Evolutionary conservation across 2,329 filamentous ascomycete species (phyloP), one percentile per base, ranked within the genome.

Genomic region (Exophiala sideris): DNA sequence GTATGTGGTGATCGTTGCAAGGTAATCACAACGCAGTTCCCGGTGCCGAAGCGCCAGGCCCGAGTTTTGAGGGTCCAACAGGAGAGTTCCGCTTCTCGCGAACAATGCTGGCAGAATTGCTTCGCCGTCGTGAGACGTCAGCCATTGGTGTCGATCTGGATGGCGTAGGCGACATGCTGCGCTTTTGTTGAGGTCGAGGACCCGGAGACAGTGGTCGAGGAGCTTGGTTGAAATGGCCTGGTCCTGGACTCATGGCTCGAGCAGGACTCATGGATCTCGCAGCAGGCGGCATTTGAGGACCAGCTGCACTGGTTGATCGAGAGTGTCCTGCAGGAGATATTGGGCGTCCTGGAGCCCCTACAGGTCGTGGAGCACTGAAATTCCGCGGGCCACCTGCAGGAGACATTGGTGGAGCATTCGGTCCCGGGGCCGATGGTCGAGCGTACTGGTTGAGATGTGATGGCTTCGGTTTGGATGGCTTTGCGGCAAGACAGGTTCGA

Each of bases 401-500:
- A 12, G 59, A 62, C 59, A 62, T 62, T 42, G 24, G 65, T 58
- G 63, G 57, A 9, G 60, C 62, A 29, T 53, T 59, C 33, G 67
- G 62, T 20, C 61, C 59, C 35, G 58, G 53, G 21, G 53, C 50
- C 18, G 36, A 33, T 21, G 55, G 55, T 50, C 58, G 82, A 48
- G 84, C 71, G 3, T 81, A 79, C 56, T 77, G 81, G 35, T 81
- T 80, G 57, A 77, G 75, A 48, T 78, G 78, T 48, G 76, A 76
- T 38, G 82, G 77, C 42, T 91, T 87, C 44, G 91, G 89, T 77
- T 95, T 96, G 59, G 97, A 88, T 14, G 92, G 90, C 46, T 91
- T 86, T 54, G 90, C 88, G 11, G 94, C 97, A 46, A 99, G 80
- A 74, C 94, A 99, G 35, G 91, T 96, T 63, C 94, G 85, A 11